Evolutionary conservation across 257 asterid genomes (phyloP).

Genomic region (Petunia secreta): DNA sequence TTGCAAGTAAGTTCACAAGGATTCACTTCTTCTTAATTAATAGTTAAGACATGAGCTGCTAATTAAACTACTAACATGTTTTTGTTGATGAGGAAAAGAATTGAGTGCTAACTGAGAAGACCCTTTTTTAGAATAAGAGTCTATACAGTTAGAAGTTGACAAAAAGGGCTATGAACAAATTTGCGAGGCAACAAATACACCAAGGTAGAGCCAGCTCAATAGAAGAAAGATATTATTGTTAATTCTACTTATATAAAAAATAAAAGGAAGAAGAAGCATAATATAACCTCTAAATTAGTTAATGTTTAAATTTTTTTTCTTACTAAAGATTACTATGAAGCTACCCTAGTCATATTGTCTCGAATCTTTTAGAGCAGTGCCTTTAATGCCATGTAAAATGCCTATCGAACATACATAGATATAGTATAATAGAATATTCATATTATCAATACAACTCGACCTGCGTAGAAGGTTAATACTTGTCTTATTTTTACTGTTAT

Average conservation of each 20-base stretch:
- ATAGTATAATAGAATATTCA: no score
- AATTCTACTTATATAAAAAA: background rate
- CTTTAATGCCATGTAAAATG: background rate
- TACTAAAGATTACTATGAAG: background rate
- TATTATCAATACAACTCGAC: no score
- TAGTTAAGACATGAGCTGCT: no score
- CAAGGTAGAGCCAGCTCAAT: background rate
- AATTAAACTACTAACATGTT: no score
- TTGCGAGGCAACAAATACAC: background rate
- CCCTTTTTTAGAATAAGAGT: no score
- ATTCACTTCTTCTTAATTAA: no score
- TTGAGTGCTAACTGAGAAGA: no score
- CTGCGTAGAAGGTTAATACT: no score
- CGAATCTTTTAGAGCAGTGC: background rate
- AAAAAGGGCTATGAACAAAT: background rate
- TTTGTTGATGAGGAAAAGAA: no score
- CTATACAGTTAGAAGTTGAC: background rate
- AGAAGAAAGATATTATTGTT: conserved; percentile 7
- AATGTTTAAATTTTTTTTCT: background rate
- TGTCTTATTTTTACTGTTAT: no score
- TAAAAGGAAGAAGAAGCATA: background rate
- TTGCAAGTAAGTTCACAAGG: no score
- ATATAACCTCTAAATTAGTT: background rate
- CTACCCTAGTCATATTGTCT: background rate
- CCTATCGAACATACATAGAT: background rate